These are phyloP conservation scores for Fusarium chuoi DNA, from an alignment of 2,329 filamentous ascomycete genomes.

Conservation along the genomic window DNA sequence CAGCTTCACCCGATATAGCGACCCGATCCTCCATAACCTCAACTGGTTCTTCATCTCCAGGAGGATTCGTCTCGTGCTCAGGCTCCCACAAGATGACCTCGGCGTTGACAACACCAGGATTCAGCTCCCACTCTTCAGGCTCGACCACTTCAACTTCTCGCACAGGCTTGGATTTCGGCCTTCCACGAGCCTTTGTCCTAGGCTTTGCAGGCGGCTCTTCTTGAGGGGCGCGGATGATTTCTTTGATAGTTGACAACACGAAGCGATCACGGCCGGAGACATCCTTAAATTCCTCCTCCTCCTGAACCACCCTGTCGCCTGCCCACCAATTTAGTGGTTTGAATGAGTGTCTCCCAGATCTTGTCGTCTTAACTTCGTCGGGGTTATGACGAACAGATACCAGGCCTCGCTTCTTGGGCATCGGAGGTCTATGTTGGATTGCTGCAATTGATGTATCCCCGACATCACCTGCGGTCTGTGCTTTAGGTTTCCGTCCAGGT, in stretches of 20 bases:
- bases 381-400: conserved; percentile 62
- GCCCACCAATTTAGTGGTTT: conserved; percentile 87
- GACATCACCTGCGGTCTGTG: conserved; percentile 44
- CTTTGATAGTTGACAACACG: conserved; percentile 76
- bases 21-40: conserved; percentile 65
- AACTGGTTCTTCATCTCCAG: conserved; percentile 64
- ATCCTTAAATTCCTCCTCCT: conserved; percentile 66
- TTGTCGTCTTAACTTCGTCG: conserved; percentile 68
- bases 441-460: conserved; percentile 59
- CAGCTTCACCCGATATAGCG: conserved; percentile 65
- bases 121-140: conserved; percentile 76
- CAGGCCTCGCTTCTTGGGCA: conserved; percentile 65
- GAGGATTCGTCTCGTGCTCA: conserved; percentile 64
- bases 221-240: conserved; percentile 77
- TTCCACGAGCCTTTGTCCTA: conserved; percentile 45
- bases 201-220: conserved; percentile 56
- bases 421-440: conserved; percentile 64
- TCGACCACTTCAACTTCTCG: conserved; percentile 63
- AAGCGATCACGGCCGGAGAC: conserved; percentile 58
- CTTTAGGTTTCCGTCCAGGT: conserved; percentile 41
- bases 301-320: conserved; percentile 81
- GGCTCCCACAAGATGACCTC: conserved; percentile 73
- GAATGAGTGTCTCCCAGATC: conserved; percentile 82
- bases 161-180: conserved; percentile 46
- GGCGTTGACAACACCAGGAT: conserved; percentile 71